These are phyloP conservation scores for Paragyromitra xinjiangensis DNA, from an alignment of 495 filamentous ascomycete species.

Conservation along the genomic window DNA sequence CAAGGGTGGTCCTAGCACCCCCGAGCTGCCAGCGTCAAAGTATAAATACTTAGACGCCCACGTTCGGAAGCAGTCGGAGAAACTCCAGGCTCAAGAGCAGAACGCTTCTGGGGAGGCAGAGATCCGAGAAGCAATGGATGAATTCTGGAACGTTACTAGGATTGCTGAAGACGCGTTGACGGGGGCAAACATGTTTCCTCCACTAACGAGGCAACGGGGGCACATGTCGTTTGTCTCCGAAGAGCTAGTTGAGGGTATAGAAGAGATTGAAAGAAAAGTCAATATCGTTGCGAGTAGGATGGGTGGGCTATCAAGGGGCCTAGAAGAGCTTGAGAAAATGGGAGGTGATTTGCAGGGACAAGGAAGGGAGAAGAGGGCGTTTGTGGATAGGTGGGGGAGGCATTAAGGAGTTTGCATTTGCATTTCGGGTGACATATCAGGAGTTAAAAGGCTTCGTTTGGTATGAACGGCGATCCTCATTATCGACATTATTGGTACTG, in stretches of 20 bases:
- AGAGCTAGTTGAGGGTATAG: slow-evolving; percentile 35
- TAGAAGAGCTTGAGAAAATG: slow-evolving; percentile 49
- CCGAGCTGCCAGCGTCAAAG: slow-evolving; percentile 31
- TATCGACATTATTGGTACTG: neutral
- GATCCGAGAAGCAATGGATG: slow-evolving; percentile 19
- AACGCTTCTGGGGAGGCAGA: slow-evolving; percentile 33
- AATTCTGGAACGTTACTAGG: slow-evolving; percentile 45
- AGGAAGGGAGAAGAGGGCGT: slow-evolving; percentile 50
- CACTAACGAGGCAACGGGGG: slow-evolving; percentile 12
- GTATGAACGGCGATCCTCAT: neutral
- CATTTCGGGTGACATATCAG: neutral
- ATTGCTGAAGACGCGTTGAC: slow-evolving; percentile 32
- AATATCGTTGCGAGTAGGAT: slow-evolving; percentile 48
- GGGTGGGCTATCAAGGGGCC: slow-evolving; percentile 46
- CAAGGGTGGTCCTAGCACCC: slow-evolving; percentile 20
- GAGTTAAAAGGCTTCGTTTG: slow-evolving; percentile 10
- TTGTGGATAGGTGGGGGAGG: slow-evolving; percentile 56
- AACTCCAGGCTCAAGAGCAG: slow-evolving; percentile 37
- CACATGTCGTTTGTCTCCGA: slow-evolving; percentile 35
- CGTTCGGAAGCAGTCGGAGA: slow-evolving; percentile 37
- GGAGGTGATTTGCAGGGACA: slow-evolving; percentile 48
- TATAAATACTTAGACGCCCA: slow-evolving; percentile 38
- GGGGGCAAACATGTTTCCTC: slow-evolving; percentile 38
- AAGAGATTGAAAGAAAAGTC: slow-evolving; percentile 43
- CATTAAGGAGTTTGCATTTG: slow-evolving; percentile 31